Conservation (phyloP, 495 filamentous ascomycete species). For the Rusavskia elegans region DNA sequence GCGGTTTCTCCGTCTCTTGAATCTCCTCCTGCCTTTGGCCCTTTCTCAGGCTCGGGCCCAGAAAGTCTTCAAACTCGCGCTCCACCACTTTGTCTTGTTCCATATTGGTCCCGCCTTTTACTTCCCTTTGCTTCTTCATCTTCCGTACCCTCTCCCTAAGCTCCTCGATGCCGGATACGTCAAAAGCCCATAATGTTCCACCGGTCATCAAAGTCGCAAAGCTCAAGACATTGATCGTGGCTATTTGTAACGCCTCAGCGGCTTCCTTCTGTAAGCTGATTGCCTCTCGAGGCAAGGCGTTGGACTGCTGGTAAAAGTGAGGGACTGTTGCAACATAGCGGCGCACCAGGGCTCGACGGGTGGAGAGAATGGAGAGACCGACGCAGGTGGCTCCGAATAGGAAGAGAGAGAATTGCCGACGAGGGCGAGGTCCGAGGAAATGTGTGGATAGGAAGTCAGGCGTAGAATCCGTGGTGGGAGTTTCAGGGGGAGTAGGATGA, state of each 20-base stretch:
- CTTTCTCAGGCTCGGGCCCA: no score
- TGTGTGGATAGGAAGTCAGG: not conserved
- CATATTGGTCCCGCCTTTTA: no score
- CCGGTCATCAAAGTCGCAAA: conserved; percentile 54
- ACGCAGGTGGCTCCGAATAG: conserved; percentile 60
- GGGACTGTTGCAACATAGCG: conserved; percentile 39
- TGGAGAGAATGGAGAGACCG: conserved; percentile 47
- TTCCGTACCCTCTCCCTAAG: conserved; percentile 37
- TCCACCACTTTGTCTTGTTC: no score
- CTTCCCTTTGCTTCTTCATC: conserved; percentile 33
- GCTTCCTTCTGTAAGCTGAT: conserved; percentile 48
- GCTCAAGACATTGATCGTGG: conserved; percentile 62
- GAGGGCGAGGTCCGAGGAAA: conserved; percentile 9
- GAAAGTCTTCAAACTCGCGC: no score
- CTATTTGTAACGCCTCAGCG: conserved; percentile 64
- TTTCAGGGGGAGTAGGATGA: not conserved
- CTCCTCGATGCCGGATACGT: conserved; percentile 58
- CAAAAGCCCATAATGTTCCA: conserved; percentile 49
- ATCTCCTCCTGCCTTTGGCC: no score
- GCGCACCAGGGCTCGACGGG: conserved; percentile 46
- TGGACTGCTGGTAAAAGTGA: conserved; percentile 48
- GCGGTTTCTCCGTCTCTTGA: no score
- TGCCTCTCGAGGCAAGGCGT: conserved; percentile 11
- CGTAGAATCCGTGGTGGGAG: not conserved
- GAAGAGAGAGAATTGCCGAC: conserved; percentile 30